Evolutionary conservation across 495 filamentous ascomycete genomes (phyloP).

Genomic region (Hypoxylon fragiforme): DNA sequence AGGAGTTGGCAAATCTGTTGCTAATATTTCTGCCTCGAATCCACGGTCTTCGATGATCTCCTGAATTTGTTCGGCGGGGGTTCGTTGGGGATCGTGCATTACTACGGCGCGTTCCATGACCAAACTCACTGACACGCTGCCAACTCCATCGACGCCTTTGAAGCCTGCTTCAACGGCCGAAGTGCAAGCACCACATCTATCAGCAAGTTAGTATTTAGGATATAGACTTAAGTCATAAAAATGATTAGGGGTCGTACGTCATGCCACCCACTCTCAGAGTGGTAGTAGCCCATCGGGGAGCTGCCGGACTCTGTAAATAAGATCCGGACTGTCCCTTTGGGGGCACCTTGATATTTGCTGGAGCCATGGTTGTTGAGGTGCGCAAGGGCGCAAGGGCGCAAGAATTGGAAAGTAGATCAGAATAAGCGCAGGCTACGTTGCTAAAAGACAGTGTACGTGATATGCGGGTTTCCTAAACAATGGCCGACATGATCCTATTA

Average conservation of each 20-base stretch:
- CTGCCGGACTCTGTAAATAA: conserved; percentile 38
- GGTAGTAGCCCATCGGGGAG: conserved; percentile 80
- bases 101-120: conserved; percentile 92
- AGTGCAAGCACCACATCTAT: conserved; percentile 80
- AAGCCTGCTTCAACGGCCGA: conserved; percentile 85
- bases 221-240: too few species aligned
- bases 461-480: conserved; percentile 10
- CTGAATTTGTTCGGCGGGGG: conserved; percentile 72
- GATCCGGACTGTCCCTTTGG: conserved; percentile 36
- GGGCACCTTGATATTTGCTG: conserved; percentile 50
- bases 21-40: conserved; percentile 90
- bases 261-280: conserved; percentile 87
- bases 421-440: conserved; percentile 5
- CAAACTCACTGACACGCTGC: conserved; percentile 84
- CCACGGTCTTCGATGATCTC: conserved; percentile 92
- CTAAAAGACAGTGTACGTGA: conserved; percentile 1
- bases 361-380: conserved; percentile 48
- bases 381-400: conserved; percentile 3
- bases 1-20: conserved; percentile 68
- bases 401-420: not conserved
- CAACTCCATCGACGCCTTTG: conserved; percentile 74
- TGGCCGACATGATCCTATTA: conserved; percentile 17
- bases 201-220: conserved; percentile 15
- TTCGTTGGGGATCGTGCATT: conserved; percentile 76
- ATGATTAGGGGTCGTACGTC: too few species aligned